phyloP scores from a whole-genome alignment of 192 early-diverging fungal species.

The Gigaspora rosea region DNA sequence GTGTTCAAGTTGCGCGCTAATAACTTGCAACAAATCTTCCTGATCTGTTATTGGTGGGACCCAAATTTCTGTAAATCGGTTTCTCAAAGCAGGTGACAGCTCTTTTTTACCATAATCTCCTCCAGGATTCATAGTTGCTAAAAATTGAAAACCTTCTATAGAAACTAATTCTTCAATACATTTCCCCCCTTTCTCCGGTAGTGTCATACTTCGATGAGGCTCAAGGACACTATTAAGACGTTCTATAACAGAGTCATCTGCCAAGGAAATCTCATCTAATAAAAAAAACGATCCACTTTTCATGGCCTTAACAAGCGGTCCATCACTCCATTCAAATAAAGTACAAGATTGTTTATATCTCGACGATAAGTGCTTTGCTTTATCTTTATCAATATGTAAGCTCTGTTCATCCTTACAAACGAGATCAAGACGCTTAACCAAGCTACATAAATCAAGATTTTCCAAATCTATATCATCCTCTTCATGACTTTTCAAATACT shows the following conservation, averaged over 20 bases:
- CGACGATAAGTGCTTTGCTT: neutral
- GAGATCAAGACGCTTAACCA: conserved; percentile 39
- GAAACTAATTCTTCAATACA: conserved; percentile 71
- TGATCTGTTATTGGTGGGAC: conserved; percentile 81
- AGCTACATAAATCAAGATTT: conserved; percentile 36
- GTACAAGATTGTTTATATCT: conserved; percentile 49
- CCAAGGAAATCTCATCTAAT: conserved; percentile 97
- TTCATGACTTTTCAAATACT: conserved; percentile 30
- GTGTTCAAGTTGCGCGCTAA: conserved; percentile 54
- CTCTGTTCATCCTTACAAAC: conserved; percentile 33
- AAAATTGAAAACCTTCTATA: conserved; percentile 77
- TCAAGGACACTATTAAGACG: conserved; percentile 94
- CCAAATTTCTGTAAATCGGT: conserved; percentile 99
- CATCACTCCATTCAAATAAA: conserved; percentile 97
- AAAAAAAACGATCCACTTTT: conserved; percentile 85
- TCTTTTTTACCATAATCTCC: conserved; percentile 99
- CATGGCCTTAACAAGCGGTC: conserved; percentile 91
- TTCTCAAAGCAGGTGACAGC: conserved; percentile 93
- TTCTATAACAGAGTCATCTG: conserved; percentile 98
- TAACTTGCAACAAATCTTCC: conserved; percentile 71
- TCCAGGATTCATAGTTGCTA: conserved; percentile 99
- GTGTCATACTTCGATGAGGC: conserved; percentile 76
- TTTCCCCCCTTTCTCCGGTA: conserved; percentile 88
- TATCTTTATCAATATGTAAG: neutral
- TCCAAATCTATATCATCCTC: conserved; percentile 34